Evolutionary conservation across 2,329 filamentous ascomycete genomes (phyloP).

Genomic region (Diaporthe batatas): DNA sequence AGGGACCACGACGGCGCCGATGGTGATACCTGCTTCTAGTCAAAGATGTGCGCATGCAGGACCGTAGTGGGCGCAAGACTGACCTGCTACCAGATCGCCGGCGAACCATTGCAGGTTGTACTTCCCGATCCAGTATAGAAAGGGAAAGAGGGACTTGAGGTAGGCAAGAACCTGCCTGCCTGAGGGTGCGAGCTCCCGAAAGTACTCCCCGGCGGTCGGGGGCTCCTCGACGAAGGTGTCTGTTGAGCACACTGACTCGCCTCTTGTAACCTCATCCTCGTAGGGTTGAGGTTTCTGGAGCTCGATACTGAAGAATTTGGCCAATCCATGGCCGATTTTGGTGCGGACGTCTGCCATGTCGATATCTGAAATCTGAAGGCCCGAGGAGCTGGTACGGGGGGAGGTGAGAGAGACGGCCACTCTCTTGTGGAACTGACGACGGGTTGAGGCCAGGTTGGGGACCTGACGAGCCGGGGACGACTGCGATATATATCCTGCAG

Average conservation of each 20-base stretch:
- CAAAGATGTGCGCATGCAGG: constrained; percentile 40
- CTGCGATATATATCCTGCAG: constrained; percentile 39
- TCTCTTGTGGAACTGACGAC: constrained; percentile 1
- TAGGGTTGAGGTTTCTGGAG: constrained; percentile 74
- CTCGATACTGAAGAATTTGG: constrained; percentile 87
- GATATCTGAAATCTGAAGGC: constrained; percentile 24
- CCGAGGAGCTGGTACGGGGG: constrained; percentile 30
- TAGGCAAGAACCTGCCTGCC: constrained; percentile 70
- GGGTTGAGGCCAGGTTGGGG: constrained; percentile 10
- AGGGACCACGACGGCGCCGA: constrained; percentile 83
- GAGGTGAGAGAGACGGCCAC: not conserved
- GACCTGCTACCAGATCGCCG: constrained; percentile 91
- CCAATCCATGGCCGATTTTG: constrained; percentile 79
- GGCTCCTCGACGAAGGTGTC: constrained; percentile 87
- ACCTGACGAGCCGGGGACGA: constrained; percentile 18
- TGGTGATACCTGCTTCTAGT: constrained; percentile 59
- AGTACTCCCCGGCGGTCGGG: constrained; percentile 80
- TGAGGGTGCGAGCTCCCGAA: constrained; percentile 74
- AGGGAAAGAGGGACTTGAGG: constrained; percentile 82
- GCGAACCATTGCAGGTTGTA: constrained; percentile 93
- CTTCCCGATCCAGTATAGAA: constrained; percentile 85
- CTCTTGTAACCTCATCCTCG: constrained; percentile 75
- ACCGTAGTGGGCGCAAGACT: constrained; percentile 47
- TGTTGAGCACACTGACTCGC: constrained; percentile 84
- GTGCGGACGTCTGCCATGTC: constrained; percentile 57